Base-by-base conservation (phyloP, 2,329 filamentous ascomycete species). In the Akanthomyces muscarius region DNA sequence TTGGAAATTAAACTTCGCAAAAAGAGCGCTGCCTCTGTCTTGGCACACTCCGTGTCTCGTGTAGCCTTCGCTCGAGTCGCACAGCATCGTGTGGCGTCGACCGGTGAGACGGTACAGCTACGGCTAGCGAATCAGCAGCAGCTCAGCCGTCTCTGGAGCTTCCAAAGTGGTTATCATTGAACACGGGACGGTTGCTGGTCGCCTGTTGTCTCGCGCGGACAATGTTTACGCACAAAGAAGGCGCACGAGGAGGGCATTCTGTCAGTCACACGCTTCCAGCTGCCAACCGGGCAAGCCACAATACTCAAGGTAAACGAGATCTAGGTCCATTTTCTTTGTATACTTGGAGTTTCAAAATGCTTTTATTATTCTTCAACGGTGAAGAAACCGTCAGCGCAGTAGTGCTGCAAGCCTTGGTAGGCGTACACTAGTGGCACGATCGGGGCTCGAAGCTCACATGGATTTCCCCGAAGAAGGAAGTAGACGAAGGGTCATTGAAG, bases 101-200 rank as follows among this genome's bases (percentile, higher is more conserved):
- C 59, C 59, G 59, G 59, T 62, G 59, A 62, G 59, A n/a, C 16
- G 28, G n/a, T 62, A 51, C 59, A 61, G n/a, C 42, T 25, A 8
- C 13, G 21, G 10, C 38, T 28, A 7, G 25, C 47, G 23, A 52
- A 50, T 52, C 44, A 50, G 42, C 56, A 11, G 8, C 8, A 36
- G 10, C 7, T 10, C 33, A 6, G 8, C 33, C 33, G 33, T 11
- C 5, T 4, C 33, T 36, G 33, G 8, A n/a, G n/a, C n/a, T 36
- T 36, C 2, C 33, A 36, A 36, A 11, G 33, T 10, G 33, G 33
- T 2, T 36, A 3, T 36, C 5, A 11, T 36, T 36, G 33, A 36
- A 36, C 33, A 10, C 10, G 6, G 33, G 7, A 11, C 5, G 33
- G 7, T 36, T 36, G 33, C 2, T 36, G 33, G 8, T 36, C 33